These are phyloP conservation scores for Pythium chondricola DNA, from an alignment of 352 stramenopile genomes.

Conservation along the genomic window DNA sequence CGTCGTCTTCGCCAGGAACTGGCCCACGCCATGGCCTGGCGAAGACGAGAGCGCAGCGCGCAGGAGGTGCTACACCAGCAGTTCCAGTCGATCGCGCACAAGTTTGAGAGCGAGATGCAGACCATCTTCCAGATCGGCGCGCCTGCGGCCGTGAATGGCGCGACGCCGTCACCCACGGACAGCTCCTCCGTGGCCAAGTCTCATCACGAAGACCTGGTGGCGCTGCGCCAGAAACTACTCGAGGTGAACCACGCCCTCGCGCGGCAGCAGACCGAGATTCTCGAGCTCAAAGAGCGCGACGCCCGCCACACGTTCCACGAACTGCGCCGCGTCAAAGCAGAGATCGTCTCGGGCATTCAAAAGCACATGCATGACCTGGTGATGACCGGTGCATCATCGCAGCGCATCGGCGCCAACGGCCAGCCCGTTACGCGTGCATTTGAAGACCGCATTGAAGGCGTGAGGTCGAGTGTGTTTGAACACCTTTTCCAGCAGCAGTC, in stretches of 20 bases:
- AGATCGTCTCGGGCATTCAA: constrained; percentile 52
- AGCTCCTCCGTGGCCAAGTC: constrained; percentile 13
- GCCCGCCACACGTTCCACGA: constrained; percentile 53
- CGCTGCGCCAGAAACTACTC: constrained; percentile 54
- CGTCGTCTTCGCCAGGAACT: constrained; percentile 62
- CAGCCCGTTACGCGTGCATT: constrained; percentile 24
- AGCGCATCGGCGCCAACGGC: constrained; percentile 2
- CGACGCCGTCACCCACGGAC: too few species aligned
- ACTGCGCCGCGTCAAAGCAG: constrained; percentile 54
- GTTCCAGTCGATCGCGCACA: constrained; percentile 48
- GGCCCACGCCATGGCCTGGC: constrained; percentile 36
- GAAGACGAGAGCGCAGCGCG: constrained; percentile 36
- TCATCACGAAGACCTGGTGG: constrained; percentile 40
- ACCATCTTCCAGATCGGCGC: constrained; percentile 29
- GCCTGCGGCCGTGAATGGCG: too few species aligned
- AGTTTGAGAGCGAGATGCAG: constrained; percentile 50
- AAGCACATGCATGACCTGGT: constrained; percentile 59
- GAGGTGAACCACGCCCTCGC: constrained; percentile 60
- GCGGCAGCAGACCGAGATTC: constrained; percentile 54
- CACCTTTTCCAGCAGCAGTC: constrained; percentile 48
- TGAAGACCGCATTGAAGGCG: constrained; percentile 56
- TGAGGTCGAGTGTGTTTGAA: constrained; percentile 54
- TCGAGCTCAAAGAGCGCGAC: constrained; percentile 60
- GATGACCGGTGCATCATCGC: constrained; percentile 23
- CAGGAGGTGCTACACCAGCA: constrained; percentile 30